These are phyloP conservation scores for Ramularia collo-cygni DNA, from an alignment of 2,329 filamentous ascomycete species.

Conservation along the genomic window DNA sequence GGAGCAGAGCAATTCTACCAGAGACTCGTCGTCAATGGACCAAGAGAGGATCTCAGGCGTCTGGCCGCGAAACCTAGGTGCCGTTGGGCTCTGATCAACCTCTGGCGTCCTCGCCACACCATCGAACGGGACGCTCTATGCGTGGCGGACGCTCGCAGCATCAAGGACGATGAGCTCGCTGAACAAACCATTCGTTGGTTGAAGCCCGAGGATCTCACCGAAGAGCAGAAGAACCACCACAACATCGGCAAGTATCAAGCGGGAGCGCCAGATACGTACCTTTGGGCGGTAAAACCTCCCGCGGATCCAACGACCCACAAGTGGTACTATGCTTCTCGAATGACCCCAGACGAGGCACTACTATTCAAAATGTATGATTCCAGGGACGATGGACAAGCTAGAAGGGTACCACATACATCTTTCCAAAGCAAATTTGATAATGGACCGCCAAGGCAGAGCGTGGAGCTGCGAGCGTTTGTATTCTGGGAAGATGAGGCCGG, in stretches of 20 bases:
- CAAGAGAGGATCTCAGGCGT: constrained; percentile 7
- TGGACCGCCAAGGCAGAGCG: constrained; percentile 45
- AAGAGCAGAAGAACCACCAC: constrained; percentile 1
- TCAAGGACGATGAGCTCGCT: constrained; percentile 8
- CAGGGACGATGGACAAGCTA: constrained; percentile 48
- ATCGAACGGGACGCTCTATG: too few relatives aligned
- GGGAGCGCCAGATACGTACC: constrained; percentile 10
- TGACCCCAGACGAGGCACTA: constrained; percentile 41
- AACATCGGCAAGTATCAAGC: constrained; percentile 5
- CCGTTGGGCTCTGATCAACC: too few relatives aligned
- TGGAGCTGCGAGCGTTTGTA: too few relatives aligned
- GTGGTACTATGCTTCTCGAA: constrained; percentile 9
- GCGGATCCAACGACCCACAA: constrained; percentile 9
- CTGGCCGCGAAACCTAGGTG: constrained; percentile 4
- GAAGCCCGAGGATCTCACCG: constrained; percentile 7
- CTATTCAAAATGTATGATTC: constrained; percentile 58
- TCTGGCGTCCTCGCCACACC: too few relatives aligned
- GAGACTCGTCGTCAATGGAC: constrained; percentile 4
- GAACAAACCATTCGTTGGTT: constrained; percentile 5
- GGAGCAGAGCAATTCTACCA: constrained; percentile 8
- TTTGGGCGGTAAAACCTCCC: constrained; percentile 4
- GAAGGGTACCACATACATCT: constrained; percentile 50
- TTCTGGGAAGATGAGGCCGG: too few relatives aligned
- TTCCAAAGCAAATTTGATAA: constrained; percentile 47
- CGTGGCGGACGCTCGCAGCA: constrained; percentile 6